phyloP scores from a whole-genome alignment of 257 asterid species.

The Salvia hispanica region DNA sequence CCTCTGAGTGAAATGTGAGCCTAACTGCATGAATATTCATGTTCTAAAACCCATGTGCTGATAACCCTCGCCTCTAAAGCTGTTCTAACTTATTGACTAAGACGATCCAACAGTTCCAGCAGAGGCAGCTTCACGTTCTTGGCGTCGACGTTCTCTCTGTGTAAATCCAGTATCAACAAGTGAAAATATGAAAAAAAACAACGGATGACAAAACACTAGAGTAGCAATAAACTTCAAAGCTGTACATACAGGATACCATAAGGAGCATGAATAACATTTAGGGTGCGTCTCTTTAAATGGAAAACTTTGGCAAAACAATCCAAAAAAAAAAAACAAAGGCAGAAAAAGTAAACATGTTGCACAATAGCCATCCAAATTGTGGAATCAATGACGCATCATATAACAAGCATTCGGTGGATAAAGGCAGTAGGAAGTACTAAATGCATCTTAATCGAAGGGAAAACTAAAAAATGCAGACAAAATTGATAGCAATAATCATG shows the following conservation, averaged over 20 bases:
- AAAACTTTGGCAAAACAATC: background rate
- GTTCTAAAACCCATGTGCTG: background rate
- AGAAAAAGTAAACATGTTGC: background rate
- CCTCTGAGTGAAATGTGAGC: background rate
- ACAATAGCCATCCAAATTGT: slow-evolving; percentile 1
- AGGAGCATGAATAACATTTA: background rate
- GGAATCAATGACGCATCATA: background rate
- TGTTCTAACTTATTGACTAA: slow-evolving; percentile 20
- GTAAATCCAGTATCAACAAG: slow-evolving; percentile 33
- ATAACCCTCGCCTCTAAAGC: slow-evolving; percentile 1
- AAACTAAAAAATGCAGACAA: background rate
- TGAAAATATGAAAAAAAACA: background rate
- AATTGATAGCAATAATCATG: background rate
- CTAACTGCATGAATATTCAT: slow-evolving; percentile 11
- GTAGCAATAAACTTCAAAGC: slow-evolving; percentile 12
- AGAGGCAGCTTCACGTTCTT: slow-evolving; percentile 63
- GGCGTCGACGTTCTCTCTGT: slow-evolving; percentile 66
- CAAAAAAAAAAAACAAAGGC: background rate
- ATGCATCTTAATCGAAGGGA: background rate
- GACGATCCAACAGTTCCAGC: slow-evolving; percentile 42
- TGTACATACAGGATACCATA: slow-evolving; percentile 22
- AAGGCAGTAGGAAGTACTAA: background rate
- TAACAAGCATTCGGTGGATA: background rate
- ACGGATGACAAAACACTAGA: background rate
- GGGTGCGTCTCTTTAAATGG: background rate